phyloP scores from a whole-genome alignment of 202 grass and related monocot genomes.

The Alloteropsis angusta region DNA sequence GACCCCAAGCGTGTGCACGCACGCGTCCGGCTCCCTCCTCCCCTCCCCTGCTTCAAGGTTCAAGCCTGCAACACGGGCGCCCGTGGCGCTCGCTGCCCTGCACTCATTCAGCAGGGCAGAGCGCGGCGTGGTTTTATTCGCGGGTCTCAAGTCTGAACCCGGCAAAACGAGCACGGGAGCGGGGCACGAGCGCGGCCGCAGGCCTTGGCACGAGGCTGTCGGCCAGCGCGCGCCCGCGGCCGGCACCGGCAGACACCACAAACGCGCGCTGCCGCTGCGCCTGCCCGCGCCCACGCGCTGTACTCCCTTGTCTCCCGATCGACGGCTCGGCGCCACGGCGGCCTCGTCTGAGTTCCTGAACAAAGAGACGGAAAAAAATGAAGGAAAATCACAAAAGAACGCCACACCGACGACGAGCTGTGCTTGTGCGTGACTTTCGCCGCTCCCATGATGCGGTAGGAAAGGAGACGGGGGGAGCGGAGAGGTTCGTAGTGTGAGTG shows the following conservation, averaged over 20 bases:
- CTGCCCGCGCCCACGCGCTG: neutral
- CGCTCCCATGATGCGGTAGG: neutral
- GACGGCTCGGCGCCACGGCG: neutral
- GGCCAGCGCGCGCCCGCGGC: neutral
- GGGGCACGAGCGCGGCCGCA: neutral
- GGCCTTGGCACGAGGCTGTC: constrained; percentile 10
- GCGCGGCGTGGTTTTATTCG: neutral
- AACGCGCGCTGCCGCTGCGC: neutral
- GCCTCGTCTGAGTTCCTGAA: neutral
- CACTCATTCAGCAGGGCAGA: neutral
- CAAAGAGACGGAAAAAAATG: neutral
- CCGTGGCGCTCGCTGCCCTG: neutral
- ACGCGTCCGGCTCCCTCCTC: neutral
- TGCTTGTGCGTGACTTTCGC: neutral
- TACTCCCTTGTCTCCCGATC: neutral
- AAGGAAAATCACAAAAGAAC: neutral
- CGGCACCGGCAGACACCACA: neutral
- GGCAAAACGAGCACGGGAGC: neutral
- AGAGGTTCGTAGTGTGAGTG: too few relatives aligned
- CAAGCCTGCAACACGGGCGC: too few relatives aligned
- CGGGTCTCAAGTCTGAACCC: neutral
- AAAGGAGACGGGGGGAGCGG: neutral
- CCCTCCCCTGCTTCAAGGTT: neutral
- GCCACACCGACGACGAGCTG: neutral
- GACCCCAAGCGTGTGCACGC: neutral